Evolutionary conservation across 2,329 filamentous ascomycete genomes (phyloP).

Genomic region (Fusarium xyrophilum): DNA sequence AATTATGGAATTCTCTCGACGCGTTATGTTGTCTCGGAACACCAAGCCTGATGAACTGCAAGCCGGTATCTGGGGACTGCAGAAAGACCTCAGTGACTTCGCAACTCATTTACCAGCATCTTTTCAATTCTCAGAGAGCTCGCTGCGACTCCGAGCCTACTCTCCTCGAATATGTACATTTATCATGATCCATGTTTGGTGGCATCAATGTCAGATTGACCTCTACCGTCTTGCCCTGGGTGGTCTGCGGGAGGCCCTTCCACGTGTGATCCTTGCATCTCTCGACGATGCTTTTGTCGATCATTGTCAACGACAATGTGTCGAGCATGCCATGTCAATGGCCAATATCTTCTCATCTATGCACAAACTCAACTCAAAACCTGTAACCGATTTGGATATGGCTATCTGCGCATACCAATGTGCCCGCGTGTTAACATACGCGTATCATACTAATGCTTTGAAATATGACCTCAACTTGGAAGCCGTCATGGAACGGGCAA

Average conservation of each 20-base stretch:
- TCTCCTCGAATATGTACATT: conserved; percentile 64
- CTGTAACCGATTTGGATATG: conserved; percentile 62
- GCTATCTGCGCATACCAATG: conserved; percentile 64
- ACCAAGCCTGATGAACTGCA: conserved; percentile 54
- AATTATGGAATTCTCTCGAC: conserved; percentile 61
- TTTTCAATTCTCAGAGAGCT: conserved; percentile 65
- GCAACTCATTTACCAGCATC: conserved; percentile 60
- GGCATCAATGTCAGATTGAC: conserved; percentile 65
- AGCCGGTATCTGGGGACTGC: conserved; percentile 53
- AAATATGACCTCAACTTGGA: conserved; percentile 55
- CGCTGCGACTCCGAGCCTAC: conserved; percentile 62
- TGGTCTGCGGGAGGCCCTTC: conserved; percentile 59
- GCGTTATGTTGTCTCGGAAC: conserved; percentile 47
- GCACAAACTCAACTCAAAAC: conserved; percentile 58
- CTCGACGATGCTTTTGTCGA: conserved; percentile 58
- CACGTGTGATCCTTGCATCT: conserved; percentile 52
- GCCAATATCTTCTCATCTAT: conserved; percentile 62
- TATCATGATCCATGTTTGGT: conserved; percentile 67
- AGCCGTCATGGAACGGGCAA: conserved; percentile 56
- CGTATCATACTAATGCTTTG: conserved; percentile 53
- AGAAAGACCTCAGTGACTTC: conserved; percentile 60
- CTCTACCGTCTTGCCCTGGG: conserved; percentile 61
- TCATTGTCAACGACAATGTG: conserved; percentile 59
- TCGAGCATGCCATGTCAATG: conserved; percentile 63
- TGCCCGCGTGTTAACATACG: conserved; percentile 59